A percentile compares a stretch with the other conserved stretches of the same genome.
phyloP scores from a whole-genome alignment of 441 rosid genomes.

The Erodium trifolium region DNA sequence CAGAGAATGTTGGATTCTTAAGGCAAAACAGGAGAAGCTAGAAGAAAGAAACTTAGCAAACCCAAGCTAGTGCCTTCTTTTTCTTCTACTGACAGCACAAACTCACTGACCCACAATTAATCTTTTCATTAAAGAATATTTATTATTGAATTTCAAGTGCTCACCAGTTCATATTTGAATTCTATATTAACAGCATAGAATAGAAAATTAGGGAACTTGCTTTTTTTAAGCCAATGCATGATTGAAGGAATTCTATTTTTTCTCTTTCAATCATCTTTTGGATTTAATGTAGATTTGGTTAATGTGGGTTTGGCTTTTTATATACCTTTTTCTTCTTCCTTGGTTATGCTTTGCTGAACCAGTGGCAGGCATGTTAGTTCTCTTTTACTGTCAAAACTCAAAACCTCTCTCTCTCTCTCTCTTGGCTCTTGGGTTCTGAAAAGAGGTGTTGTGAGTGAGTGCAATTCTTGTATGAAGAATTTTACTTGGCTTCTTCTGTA shows the following conservation, averaged over 20 bases:
- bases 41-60: not conserved
- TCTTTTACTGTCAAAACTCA: too few relatives aligned
- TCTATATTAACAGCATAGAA: not conserved
- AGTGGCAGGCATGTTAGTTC: conserved; percentile 18
- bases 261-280: not conserved
- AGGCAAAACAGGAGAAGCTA: too few relatives aligned
- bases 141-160: not conserved
- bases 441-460: conserved; percentile 20
- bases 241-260: not conserved
- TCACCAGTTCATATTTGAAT: not conserved
- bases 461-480: not conserved
- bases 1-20: conserved; percentile 26
- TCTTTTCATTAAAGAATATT: not conserved
- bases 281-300: conserved; percentile 1
- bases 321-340: not conserved
- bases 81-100: too few relatives aligned
- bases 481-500: too few relatives aligned
- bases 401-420: conserved; percentile 20
- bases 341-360: not conserved
- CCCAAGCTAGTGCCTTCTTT: too few relatives aligned
- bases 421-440: conserved; percentile 35
- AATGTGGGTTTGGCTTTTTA: not conserved
- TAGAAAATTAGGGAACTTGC: too few relatives aligned
- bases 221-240: too few relatives aligned
- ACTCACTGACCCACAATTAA: not conserved